A percentile compares a stretch with the other conserved stretches of the same genome.
phyloP scores from a whole-genome alignment of 108 stramenopile genomes.

The Poteriospumella lacustris region DNA sequence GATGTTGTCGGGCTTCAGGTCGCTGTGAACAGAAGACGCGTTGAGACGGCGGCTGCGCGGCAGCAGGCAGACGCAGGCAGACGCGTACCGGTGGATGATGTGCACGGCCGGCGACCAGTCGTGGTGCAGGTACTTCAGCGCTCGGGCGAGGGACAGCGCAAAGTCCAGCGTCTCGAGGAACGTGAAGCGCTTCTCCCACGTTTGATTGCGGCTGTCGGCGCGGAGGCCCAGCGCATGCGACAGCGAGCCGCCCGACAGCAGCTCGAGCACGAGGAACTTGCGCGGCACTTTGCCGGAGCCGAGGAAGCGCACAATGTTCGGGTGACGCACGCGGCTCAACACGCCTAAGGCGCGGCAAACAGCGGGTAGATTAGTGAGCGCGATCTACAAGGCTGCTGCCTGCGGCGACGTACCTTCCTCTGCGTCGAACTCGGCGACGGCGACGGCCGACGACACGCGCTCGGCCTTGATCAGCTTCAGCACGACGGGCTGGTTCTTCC shows the following conservation, averaged over 20 bases:
- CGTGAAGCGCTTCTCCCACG: not conserved
- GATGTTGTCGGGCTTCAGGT: constrained; percentile 28
- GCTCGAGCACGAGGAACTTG: constrained; percentile 16
- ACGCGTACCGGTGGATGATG: not conserved
- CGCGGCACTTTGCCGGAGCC: constrained; percentile 9
- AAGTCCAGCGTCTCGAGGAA: not conserved
- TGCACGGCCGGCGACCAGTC: not conserved
- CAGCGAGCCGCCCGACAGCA: constrained; percentile 1
- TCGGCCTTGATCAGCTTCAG: constrained; percentile 24
- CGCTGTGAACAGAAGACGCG: constrained; percentile 6
- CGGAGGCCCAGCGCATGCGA: not conserved
- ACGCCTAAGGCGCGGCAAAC: no score
- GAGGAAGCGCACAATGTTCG: constrained; percentile 9
- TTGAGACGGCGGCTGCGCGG: constrained; percentile 37
- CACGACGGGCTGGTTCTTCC: not conserved
- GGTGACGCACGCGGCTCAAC: constrained; percentile 3
- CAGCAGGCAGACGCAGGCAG: no score
- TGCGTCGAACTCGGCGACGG: constrained; percentile 24
- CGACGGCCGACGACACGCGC: not conserved
- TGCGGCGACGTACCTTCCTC: no score
- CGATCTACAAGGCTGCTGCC: no score
- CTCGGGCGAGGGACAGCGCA: not conserved
- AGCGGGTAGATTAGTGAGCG: no score
- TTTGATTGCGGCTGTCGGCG: not conserved
- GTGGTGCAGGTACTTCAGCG: constrained; percentile 1